A percentile compares a stretch with the other conserved stretches of the same genome.
phyloP scores from a whole-genome alignment of 306 rosid genomes.

The Glycyrrhiza uralensis region DNA sequence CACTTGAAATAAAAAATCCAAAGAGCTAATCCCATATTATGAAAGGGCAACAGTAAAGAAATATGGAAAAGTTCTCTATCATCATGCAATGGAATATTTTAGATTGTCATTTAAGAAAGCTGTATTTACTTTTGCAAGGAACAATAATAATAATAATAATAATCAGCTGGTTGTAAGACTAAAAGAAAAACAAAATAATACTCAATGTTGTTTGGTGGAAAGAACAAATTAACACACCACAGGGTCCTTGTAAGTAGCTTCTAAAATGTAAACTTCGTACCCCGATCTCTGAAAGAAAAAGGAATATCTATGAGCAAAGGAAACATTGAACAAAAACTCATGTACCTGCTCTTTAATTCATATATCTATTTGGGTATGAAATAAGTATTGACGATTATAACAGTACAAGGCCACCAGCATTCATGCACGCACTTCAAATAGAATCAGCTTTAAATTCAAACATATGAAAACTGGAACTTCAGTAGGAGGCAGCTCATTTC shows the following conservation, averaged over 20 bases:
- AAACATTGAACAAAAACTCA: conserved; percentile 24
- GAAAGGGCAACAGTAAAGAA: background rate
- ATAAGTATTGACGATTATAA: conserved; percentile 3
- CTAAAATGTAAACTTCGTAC: conserved; percentile 89
- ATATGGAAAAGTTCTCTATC: background rate
- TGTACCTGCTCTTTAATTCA: conserved; percentile 14
- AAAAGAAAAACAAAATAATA: conserved; percentile 16
- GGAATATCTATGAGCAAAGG: conserved; percentile 36
- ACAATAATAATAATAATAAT: conserved; percentile 10
- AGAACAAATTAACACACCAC: conserved; percentile 48
- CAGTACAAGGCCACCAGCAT: conserved; percentile 20
- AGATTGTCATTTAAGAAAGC: background rate
- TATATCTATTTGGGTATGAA: conserved; percentile 1
- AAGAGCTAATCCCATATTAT: background rate
- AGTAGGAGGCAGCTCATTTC: conserved; percentile 6
- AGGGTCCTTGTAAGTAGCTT: conserved; percentile 95
- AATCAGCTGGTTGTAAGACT: background rate
- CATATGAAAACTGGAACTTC: conserved; percentile 3
- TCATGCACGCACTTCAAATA: conserved; percentile 14
- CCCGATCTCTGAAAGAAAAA: conserved; percentile 80
- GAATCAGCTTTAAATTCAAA: conserved; percentile 15
- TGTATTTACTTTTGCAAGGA: background rate
- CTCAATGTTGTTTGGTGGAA: background rate
- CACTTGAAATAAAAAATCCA: background rate
- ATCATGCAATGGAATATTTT: background rate